Evolutionary conservation across 768 basidiomycete species (phyloP), one percentile per base, ranked within the genome.

Genomic region (Lentinula aciculospora): DNA sequence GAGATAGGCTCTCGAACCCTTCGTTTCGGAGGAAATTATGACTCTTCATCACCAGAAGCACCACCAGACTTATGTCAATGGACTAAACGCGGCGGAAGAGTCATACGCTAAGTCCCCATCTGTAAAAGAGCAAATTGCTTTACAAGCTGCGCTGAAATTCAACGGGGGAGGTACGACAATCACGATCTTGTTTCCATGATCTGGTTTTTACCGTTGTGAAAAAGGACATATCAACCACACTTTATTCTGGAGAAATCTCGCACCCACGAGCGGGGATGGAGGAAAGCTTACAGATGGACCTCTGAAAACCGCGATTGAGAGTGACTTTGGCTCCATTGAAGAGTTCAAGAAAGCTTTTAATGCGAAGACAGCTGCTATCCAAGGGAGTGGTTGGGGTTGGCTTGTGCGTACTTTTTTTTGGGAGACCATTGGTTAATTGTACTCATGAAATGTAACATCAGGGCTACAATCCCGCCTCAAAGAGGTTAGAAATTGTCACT

Each of bases 361-460:
- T 72, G 74, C 94, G 25, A 81, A 81, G 61, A 96, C 96, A 23
- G 93, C 89, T 31, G 94, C 81, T 53, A 89, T 99, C 56, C 97
- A 99, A 73, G 97, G 97, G 27, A 93, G 90, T 63, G 97, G 97
- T 2, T 99, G 97, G 97, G 96, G 95, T 45, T 99, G 97, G 97
- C 81, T 99, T 59, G 93, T 87, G 63, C 60, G 79, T 75, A 37
- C 27, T 23, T 4, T 36, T 28, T 58, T 23, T 19, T 32, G 29
- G 25, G n/a, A n/a, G n/a, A n/a, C n/a, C n/a, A 15, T 12, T 25
- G 45, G 40, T 13, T 59, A 54, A 15, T 32, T 44, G 55, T n/a
- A 17, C 36, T 32, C 17, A 9, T 19, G 40, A 25, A 51, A 29
- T 9, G 9, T 25, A 25, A 34, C 59, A 17, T 37, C 61, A 91